These are phyloP conservation scores for Patellifolia procumbens DNA, from an alignment of 179 eudicot species.

Conservation along the genomic window DNA sequence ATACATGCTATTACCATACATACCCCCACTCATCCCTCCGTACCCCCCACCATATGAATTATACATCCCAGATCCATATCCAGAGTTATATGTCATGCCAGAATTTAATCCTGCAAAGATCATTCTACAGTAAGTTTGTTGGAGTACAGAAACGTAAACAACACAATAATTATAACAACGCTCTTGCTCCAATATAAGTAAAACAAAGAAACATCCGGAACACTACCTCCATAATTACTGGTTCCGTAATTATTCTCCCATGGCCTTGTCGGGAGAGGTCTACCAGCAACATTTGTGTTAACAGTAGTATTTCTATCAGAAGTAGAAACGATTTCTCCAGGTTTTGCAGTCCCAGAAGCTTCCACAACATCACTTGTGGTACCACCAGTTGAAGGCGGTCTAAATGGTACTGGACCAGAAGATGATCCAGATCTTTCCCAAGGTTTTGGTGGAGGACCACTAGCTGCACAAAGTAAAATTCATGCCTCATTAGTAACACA, in stretches of 20 bases:
- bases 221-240: constrained; percentile 71
- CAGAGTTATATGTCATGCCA: constrained; percentile 54
- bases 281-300: constrained; percentile 61
- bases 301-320: constrained; percentile 46
- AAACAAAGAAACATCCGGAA: neutral
- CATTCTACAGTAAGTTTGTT: constrained; percentile 19
- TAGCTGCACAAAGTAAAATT: constrained; percentile 41
- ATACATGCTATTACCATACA: constrained; percentile 74
- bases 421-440: constrained; percentile 94
- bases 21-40: constrained; percentile 70
- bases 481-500: neutral
- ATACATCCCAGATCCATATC: constrained; percentile 64
- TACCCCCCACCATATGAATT: constrained; percentile 59
- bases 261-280: constrained; percentile 91
- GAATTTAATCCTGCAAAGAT: constrained; percentile 62
- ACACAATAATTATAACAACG: neutral
- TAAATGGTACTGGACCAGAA: constrained; percentile 91
- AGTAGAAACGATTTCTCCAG: constrained; percentile 83
- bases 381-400: constrained; percentile 84
- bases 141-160: neutral
- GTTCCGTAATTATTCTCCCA: constrained; percentile 74
- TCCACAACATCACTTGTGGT: constrained; percentile 90
- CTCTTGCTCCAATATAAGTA: neutral
- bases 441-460: constrained; percentile 81
- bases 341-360: constrained; percentile 91